phyloP scores from a whole-genome alignment of 345 rosid species.

The Eucalyptus tenuipes region DNA sequence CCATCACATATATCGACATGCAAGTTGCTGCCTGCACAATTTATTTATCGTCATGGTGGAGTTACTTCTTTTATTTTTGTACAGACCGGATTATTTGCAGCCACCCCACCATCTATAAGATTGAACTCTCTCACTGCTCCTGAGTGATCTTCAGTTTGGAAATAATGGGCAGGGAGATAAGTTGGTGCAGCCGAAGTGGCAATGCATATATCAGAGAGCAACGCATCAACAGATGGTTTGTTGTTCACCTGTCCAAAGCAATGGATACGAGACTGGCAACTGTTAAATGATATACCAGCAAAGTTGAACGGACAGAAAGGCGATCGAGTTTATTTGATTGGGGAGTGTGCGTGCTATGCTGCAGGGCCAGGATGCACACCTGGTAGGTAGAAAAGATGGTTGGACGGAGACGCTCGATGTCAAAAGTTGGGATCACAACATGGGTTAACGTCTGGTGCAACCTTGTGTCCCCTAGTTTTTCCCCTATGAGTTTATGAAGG shows the following conservation, averaged over 20 bases:
- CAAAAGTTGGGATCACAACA: neutral
- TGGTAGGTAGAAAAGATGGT: constrained; percentile 10
- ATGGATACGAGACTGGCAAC: neutral
- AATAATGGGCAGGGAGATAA: neutral
- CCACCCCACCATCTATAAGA: neutral
- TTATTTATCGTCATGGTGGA: neutral
- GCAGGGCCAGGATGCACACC: neutral
- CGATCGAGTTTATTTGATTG: neutral
- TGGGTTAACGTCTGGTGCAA: constrained; percentile 1
- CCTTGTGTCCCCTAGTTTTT: constrained; percentile 1
- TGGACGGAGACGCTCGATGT: constrained; percentile 8
- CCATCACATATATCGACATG: neutral
- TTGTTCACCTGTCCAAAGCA: neutral
- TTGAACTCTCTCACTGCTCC: neutral
- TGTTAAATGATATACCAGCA: neutral
- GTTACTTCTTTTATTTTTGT: neutral
- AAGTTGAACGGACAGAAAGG: neutral
- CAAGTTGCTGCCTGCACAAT: neutral
- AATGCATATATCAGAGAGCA: neutral
- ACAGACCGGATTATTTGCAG: neutral
- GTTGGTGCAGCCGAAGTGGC: neutral
- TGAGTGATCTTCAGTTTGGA: neutral
- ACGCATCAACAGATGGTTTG: neutral
- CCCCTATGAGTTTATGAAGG: constrained; percentile 5
- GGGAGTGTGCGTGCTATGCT: neutral